Base-by-base conservation (phyloP, 1,284 basidiomycete species). In the Trametes versicolor region DNA sequence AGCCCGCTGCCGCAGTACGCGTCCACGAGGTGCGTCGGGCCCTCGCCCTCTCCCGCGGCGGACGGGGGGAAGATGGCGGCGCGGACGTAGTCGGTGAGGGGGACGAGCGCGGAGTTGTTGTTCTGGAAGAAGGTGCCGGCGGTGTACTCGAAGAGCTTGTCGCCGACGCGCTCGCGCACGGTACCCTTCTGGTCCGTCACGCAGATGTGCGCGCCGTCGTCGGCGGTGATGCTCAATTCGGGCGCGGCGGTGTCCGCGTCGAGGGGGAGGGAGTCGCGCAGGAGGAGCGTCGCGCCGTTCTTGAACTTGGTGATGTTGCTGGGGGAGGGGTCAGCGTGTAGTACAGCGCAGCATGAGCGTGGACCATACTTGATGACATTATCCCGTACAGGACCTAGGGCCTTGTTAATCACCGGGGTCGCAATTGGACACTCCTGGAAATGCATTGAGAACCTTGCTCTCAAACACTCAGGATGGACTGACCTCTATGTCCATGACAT, bases 81-180 rank as follows among this genome's bases (percentile, higher is more conserved):
- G 60, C 87, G 86, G 62, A 98, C 94, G 78, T 97, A 96, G 64
- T 87, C 78, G 9, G 95, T 92, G 55, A 99, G 85, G 0, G 93
- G 89, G 9, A 90, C 83, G 19, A 99, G 88, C 59, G 98, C 94
- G 21, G 92, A 90, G 76, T 97, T 97, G 83, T 99, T 99, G 84
- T 99, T 99, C 77, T 99, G 97, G 85, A 99, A 99, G 83, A 99
- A 99, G 5, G 92, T 91, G 48, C 92, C 90, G 1, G 94, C 96
- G 13, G 87, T 88, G 77, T 97, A 98, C 72, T 97, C 91, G 78
- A 99, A 98, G 54, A 92, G 79, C 77, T 84, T 90, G 61, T 86
- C 80, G 4, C 93, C 95, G 17, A 99, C 95, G 50, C 87, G 87
- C 77, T 98, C 97, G 63, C 94, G 91, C 4, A 98, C 90, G 4